Percentiles rank a stretch among this genome's conserved stretches.
Conservation (phyloP, 2,329 filamentous ascomycete species). For the Penicillium fuscoglaucum region DNA sequence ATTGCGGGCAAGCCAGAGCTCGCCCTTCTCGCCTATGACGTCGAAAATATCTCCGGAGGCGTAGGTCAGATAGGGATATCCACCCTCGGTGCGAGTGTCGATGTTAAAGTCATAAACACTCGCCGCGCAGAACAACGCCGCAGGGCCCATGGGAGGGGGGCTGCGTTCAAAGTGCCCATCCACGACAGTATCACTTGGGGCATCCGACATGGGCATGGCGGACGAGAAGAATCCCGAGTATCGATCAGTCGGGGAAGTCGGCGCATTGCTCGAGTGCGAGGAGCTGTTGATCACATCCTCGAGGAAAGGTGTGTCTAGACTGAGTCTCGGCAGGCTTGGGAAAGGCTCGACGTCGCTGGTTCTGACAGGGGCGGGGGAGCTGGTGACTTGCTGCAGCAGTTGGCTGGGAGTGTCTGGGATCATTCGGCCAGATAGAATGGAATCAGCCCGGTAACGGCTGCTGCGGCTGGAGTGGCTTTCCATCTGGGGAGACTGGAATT, state of each 20-base stretch:
- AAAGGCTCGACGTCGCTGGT: constrained; percentile 32
- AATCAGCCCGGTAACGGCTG: constrained; percentile 56
- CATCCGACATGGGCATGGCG: constrained; percentile 76
- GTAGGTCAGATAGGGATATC: constrained; percentile 94
- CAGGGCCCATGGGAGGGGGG: constrained; percentile 46
- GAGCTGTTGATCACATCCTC: constrained; percentile 41
- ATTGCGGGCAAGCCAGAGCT: constrained; percentile 96
- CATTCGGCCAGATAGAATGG: constrained; percentile 52
- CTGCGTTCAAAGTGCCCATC: constrained; percentile 43
- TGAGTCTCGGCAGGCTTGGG: constrained; percentile 45
- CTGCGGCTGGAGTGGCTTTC: constrained; percentile 31
- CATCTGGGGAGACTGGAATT: constrained; percentile 60
- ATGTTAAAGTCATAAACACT: constrained; percentile 98
- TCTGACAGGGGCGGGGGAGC: constrained; percentile 15
- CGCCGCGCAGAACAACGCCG: constrained; percentile 85
- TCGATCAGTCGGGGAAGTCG: constrained; percentile 50
- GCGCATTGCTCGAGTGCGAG: constrained; percentile 27
- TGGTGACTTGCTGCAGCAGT: constrained; percentile 49
- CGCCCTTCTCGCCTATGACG: constrained; percentile 93
- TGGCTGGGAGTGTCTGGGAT: constrained; percentile 56
- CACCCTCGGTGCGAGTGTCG: constrained; percentile 85
- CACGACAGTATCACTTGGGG: constrained; percentile 38
- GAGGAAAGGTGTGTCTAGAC: constrained; percentile 48
- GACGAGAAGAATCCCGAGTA: constrained; percentile 83
- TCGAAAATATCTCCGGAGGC: constrained; percentile 92